Evolutionary conservation across 305 asterid genomes (phyloP).

Genomic region (Stenogyne calaminthoides): DNA sequence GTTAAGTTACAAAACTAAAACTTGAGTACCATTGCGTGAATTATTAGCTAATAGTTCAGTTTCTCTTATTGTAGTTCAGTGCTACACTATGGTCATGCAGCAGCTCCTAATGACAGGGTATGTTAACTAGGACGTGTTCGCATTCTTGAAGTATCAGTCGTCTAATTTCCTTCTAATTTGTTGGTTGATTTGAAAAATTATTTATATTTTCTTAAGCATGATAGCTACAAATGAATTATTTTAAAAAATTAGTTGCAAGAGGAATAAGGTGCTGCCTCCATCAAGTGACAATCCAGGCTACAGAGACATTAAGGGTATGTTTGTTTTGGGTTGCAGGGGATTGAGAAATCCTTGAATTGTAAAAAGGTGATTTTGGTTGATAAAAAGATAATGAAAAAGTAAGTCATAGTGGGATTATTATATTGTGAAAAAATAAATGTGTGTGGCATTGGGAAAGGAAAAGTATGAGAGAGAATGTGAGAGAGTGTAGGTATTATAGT

Average conservation of each 20-base stretch:
- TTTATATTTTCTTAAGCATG: not conserved
- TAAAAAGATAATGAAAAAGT: too few relatives aligned
- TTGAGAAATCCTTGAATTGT: too few relatives aligned
- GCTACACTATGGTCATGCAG: slow-evolving; percentile 99
- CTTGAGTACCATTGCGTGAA: slow-evolving; percentile 31
- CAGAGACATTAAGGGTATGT: too few relatives aligned
- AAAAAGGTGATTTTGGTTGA: too few relatives aligned
- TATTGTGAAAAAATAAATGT: too few relatives aligned
- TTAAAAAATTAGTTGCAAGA: slow-evolving; percentile 7
- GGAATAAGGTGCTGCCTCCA: slow-evolving; percentile 20
- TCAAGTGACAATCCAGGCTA: too few relatives aligned
- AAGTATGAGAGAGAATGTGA: too few relatives aligned
- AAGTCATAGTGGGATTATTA: too few relatives aligned
- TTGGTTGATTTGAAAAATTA: slow-evolving; percentile 15
- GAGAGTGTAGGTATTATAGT: too few relatives aligned
- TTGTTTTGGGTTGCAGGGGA: too few relatives aligned
- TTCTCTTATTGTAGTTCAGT: slow-evolving; percentile 60
- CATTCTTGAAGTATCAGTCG: slow-evolving; percentile 9
- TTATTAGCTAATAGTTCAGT: slow-evolving; percentile 29
- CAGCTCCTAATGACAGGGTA: slow-evolving; percentile 98
- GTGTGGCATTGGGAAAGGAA: too few relatives aligned
- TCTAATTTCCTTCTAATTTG: slow-evolving; percentile 20
- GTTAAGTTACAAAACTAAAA: slow-evolving; percentile 10
- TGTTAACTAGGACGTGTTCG: slow-evolving; percentile 33
- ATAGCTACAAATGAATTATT: not conserved